Conservation (phyloP, 2,329 filamentous ascomycete species). For the Acrodontium crateriforme region DNA sequence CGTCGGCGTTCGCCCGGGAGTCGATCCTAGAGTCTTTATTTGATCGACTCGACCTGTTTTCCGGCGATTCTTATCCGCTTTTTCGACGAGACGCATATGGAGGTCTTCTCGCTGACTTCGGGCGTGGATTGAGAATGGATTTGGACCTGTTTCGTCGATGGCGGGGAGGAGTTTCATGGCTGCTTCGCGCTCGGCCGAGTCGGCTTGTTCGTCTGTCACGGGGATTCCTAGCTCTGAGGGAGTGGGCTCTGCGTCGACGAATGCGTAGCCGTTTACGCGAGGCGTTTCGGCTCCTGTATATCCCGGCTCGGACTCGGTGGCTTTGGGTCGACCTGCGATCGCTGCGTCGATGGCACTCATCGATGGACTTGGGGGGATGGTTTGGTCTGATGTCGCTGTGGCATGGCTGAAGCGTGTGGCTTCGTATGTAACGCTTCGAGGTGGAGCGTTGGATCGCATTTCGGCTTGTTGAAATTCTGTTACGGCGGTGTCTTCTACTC, state of each 20-base stretch:
- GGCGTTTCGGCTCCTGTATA: constrained; percentile 64
- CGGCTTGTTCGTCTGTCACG: constrained; percentile 20
- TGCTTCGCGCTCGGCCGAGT: constrained; percentile 22
- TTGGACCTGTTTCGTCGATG: constrained; percentile 43
- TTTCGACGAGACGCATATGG: constrained; percentile 77
- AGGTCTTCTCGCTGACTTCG: constrained; percentile 65
- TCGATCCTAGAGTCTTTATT: constrained; percentile 17
- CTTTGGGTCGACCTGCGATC: constrained; percentile 57
- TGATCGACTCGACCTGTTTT: constrained; percentile 31
- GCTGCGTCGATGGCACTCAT: constrained; percentile 74
- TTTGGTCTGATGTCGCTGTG: constrained; percentile 13
- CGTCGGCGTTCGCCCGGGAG: constrained; percentile 42
- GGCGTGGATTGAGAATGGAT: constrained; percentile 67
- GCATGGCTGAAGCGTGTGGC: constrained; percentile 58
- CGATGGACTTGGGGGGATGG: constrained; percentile 61
- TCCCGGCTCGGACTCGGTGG: constrained; percentile 45
- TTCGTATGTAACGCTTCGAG: constrained; percentile 63
- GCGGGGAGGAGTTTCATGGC: constrained; percentile 30
- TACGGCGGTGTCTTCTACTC: constrained; percentile 38
- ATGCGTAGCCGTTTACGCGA: constrained; percentile 82
- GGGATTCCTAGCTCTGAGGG: constrained; percentile 42
- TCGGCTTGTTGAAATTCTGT: constrained; percentile 59
- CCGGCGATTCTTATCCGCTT: constrained; percentile 59
- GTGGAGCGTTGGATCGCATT: constrained; percentile 55
- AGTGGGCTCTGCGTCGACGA: constrained; percentile 68